Conservation (phyloP, 768 basidiomycete genomes). For the Phylloporus sp. region DNA sequence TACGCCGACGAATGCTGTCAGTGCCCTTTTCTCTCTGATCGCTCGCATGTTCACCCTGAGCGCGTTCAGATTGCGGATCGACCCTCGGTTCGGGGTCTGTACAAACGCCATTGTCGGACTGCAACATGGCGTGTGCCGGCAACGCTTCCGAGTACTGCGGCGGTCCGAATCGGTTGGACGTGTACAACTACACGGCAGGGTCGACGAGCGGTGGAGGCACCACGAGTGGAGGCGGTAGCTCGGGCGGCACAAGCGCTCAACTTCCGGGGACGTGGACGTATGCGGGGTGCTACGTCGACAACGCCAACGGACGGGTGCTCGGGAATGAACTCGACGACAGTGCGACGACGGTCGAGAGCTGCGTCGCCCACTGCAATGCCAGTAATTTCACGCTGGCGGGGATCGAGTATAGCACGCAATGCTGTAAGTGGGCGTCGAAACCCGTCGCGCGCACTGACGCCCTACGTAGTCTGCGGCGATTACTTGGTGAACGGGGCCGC, state of each 20-base stretch:
- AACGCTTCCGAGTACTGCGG: slow-evolving; percentile 58
- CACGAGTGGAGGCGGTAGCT: not conserved
- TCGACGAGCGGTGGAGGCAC: not conserved
- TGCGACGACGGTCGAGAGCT: slow-evolving; percentile 54
- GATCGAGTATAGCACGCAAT: slow-evolving; percentile 54
- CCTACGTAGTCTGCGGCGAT: slow-evolving; percentile 63
- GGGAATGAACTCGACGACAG: slow-evolving; percentile 35
- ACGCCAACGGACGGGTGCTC: slow-evolving; percentile 60
- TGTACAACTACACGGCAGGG: slow-evolving; percentile 15
- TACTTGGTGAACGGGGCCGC: slow-evolving; percentile 58
- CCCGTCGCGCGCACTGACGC: slow-evolving; percentile 2
- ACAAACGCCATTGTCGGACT: slow-evolving; percentile 45
- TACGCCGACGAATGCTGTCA: slow-evolving; percentile 46
- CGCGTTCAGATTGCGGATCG: slow-evolving; percentile 31
- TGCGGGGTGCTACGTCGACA: slow-evolving; percentile 68
- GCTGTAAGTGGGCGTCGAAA: slow-evolving; percentile 45
- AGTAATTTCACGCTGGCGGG: slow-evolving; percentile 64
- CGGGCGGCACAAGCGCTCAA: slow-evolving; percentile 41
- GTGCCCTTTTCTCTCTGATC: slow-evolving; percentile 26
- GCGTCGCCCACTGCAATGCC: slow-evolving; percentile 52
- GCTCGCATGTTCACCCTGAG: slow-evolving; percentile 37
- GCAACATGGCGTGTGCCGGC: slow-evolving; percentile 34
- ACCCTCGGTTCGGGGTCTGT: slow-evolving; percentile 17
- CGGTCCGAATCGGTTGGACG: slow-evolving; percentile 49
- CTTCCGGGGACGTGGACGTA: slow-evolving; percentile 58